These are phyloP conservation scores for Penicillium malachiteum DNA, from an alignment of 495 filamentous ascomycete genomes.

Conservation along the genomic window DNA sequence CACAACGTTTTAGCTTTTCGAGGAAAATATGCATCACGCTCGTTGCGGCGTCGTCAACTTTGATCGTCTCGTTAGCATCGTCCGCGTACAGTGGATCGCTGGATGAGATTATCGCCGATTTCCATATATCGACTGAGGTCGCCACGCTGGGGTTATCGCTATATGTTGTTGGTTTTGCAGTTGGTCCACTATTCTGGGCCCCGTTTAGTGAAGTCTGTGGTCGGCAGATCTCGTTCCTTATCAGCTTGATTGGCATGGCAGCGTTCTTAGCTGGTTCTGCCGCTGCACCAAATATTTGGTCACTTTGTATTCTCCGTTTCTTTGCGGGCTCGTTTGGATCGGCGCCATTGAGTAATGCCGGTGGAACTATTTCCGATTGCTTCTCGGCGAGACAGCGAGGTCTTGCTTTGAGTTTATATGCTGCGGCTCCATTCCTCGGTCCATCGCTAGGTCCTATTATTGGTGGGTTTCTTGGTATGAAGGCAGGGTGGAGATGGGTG, in stretches of 20 bases:
- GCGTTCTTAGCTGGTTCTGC: constrained; percentile 60
- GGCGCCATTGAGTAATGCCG: constrained; percentile 50
- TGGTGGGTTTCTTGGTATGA: constrained; percentile 51
- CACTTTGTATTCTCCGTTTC: constrained; percentile 64
- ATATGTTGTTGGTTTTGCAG: constrained; percentile 63
- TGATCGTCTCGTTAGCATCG: constrained; percentile 65
- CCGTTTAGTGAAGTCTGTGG: constrained; percentile 61
- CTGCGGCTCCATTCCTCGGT: constrained; percentile 53
- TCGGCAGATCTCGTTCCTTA: constrained; percentile 58
- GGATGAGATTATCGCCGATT: constrained; percentile 50
- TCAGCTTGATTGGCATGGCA: constrained; percentile 51
- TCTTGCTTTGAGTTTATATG: constrained; percentile 52
- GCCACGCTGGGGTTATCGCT: constrained; percentile 61
- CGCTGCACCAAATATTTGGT: constrained; percentile 54
- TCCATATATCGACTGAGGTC: constrained; percentile 51
- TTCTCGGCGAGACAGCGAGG: constrained; percentile 56
- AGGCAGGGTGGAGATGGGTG: constrained; percentile 58
- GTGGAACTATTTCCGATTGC: constrained; percentile 63
- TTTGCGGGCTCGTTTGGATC: constrained; percentile 47
- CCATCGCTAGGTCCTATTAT: constrained; percentile 48
- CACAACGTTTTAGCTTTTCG: constrained; percentile 48
- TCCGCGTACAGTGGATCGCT: constrained; percentile 65
- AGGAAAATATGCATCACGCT: constrained; percentile 61
- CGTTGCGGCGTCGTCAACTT: constrained; percentile 55
- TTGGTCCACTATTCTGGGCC: constrained; percentile 59